Evolutionary conservation across 352 stramenopile genomes (phyloP), one percentile per base, ranked within the genome.

Genomic region (Saprolegnia parasitica): DNA sequence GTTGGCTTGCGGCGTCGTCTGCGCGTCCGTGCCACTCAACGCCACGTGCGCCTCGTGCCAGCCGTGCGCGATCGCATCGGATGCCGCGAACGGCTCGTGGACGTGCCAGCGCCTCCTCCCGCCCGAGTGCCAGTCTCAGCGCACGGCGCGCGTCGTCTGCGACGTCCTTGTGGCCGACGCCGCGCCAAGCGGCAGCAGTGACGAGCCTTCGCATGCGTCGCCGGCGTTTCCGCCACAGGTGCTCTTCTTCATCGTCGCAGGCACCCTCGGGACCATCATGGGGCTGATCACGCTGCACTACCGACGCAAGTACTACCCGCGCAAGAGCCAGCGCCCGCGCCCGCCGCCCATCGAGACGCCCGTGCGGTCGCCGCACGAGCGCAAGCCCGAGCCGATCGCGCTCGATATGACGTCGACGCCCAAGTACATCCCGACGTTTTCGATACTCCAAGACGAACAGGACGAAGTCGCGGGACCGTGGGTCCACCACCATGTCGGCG

Each of bases 401-500:
- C 35, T 60, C 24, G 52, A 60, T 9, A 60, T 60, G 52, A 24
- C 52, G 13, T 16, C 24, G 24, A 60, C 52, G 35, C 52, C 52
- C 13, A 60, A 60, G 52, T 60, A 60, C 35, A 60, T 60, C 9
- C 52, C 52, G 3, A 60, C 52, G 13, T 60, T 60, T 9, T 60
- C 52, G 24, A 60, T 60, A 2, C 52, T 60, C 10, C 52, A 60
- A 24, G 52, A 60, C 35, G 52, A 60, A 60, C 52, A 60, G 35
- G 35, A 40, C 4, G 52, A 60, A 24, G 52, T 40, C 35, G 24
- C n/a, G 2, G 42, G 42, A 1, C 42, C 42, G 1, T 49, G 42
- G 42, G 42, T 10, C 18, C 11, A 60, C 35, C 47, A 29, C n/a
- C n/a, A 55, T 5, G 47, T 29, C 2, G 5, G 24, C 5, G 24